phyloP scores from a whole-genome alignment of 768 basidiomycete genomes.

The Pleurotus pulmonarius region DNA sequence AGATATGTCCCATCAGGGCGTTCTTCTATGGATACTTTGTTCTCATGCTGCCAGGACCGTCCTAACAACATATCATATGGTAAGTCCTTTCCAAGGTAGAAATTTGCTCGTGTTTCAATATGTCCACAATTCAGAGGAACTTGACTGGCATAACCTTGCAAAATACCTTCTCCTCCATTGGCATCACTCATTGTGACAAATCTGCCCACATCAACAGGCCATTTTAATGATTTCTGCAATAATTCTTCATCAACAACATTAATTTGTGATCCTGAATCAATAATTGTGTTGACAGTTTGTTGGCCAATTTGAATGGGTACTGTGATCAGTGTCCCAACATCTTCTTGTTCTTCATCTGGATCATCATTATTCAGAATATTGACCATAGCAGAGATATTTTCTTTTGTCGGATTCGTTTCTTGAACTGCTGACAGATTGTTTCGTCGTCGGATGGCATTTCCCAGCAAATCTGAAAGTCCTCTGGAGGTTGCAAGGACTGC shows the following conservation, averaged over 20 bases:
- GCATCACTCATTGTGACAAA: conserved; percentile 20
- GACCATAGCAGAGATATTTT: no score
- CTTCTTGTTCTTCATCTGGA: not conserved
- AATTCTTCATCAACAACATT: conserved; percentile 15
- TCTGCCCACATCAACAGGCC: conserved; percentile 12
- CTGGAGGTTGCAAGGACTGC: conserved; percentile 1
- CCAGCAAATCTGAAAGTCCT: not conserved
- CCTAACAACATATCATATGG: conserved; percentile 18
- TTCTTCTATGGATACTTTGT: conserved; percentile 21
- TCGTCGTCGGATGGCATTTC: not conserved
- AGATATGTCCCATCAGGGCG: conserved; percentile 22
- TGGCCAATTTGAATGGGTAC: conserved; percentile 11
- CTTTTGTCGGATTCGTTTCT: no score
- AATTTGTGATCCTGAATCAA: conserved; percentile 25
- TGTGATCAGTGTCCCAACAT: conserved; percentile 10
- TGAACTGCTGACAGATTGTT: not conserved
- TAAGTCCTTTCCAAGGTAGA: conserved; percentile 18
- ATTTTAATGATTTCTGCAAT: conserved; percentile 2
- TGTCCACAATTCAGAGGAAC: conserved; percentile 19
- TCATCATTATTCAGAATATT: not conserved
- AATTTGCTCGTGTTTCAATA: conserved; percentile 13
- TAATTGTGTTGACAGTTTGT: conserved; percentile 13
- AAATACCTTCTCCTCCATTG: conserved; percentile 19
- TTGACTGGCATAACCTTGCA: conserved; percentile 17
- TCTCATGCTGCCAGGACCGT: conserved; percentile 20